Evolutionary conservation across 2,329 filamentous ascomycete genomes (phyloP), one percentile per base, ranked within the genome.

Genomic region (Claviceps monticola): DNA sequence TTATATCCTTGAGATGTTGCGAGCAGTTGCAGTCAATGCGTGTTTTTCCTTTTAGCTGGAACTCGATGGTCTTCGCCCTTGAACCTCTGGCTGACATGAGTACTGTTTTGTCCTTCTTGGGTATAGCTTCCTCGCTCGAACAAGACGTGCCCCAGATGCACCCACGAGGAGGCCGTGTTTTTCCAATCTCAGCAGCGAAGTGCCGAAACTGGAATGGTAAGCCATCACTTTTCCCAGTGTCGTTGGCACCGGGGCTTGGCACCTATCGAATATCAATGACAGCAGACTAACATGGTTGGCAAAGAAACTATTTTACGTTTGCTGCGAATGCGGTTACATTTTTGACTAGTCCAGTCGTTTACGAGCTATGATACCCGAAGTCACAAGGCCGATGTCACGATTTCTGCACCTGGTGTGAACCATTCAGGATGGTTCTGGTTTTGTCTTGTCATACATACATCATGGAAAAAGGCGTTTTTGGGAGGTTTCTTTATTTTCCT

Each of bases 151-250:
- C 88, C 89, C 50, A 78, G 75, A 60, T 98, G 94, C 75, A 78
- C 79, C 58, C 86, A 93, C 68, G 81, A 82, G 60, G 90, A 97
- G 71, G 89, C 90, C 46, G 94, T 98, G 54, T 98, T 95, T 73
- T 98, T 98, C 75, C 93, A 98, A 73, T 96, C 90, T 56, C 93
- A 98, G 67, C 90, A 97, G 74, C 86, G 93, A 70, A 95, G 86
- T 60, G 88, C 88, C 48, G 90, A 97, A 69, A 98, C 93, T 45
- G 93, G 93, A 73, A 98, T 98, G 93, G 93, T 97, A 71, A 76
- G 86, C 48, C 19, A 14, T 50, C 47, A 21, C 26, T 21, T 7
- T 13, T 29, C 37, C 39, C 36, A 16, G 7, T 41, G 26, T 44
- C n/a, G 8, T 48, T 23, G n/a, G 26, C 19, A 5, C 5, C 14